Evolutionary conservation across 805 yeast genomes (phyloP).

Genomic region (Saccharomyces eubayanus): DNA sequence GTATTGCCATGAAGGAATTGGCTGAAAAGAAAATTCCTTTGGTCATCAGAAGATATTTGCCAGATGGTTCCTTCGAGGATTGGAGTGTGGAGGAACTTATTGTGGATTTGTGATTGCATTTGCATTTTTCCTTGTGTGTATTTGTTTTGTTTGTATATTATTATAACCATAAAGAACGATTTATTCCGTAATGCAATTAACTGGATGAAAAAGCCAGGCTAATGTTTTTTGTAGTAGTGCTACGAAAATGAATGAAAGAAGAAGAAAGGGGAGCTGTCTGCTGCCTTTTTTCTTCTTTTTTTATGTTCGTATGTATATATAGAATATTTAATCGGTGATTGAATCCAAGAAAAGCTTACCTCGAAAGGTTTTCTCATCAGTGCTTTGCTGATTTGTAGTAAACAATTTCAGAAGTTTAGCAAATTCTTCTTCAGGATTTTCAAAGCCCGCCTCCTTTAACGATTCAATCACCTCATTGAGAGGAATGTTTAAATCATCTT

Average conservation of each 20-base stretch:
- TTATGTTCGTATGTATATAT: background rate
- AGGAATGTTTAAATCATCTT: constrained; percentile 38
- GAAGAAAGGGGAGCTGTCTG: no score
- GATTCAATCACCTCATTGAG: constrained; percentile 42
- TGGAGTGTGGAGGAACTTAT: constrained; percentile 99
- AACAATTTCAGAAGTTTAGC: constrained; percentile 47
- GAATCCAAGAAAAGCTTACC: constrained; percentile 58
- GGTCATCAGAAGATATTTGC: constrained; percentile 90
- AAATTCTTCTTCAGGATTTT: constrained; percentile 35
- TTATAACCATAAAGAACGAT: background rate
- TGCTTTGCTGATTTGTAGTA: constrained; percentile 43
- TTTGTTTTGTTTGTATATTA: background rate
- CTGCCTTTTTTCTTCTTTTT: background rate
- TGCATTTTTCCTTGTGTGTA: background rate
- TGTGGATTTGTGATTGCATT: constrained; percentile 52
- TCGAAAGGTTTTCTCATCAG: constrained; percentile 50
- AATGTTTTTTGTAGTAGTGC: background rate
- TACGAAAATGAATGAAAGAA: background rate
- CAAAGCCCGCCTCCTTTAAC: constrained; percentile 40
- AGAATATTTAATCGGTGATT: constrained; percentile 22
- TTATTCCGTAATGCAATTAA: background rate
- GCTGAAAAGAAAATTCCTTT: constrained; percentile 91
- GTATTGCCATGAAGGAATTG: constrained; percentile 94
- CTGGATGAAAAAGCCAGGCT: background rate
- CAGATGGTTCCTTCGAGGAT: constrained; percentile 95